Conservation (phyloP, 2,329 filamentous ascomycete species). For the Calycina marina region DNA sequence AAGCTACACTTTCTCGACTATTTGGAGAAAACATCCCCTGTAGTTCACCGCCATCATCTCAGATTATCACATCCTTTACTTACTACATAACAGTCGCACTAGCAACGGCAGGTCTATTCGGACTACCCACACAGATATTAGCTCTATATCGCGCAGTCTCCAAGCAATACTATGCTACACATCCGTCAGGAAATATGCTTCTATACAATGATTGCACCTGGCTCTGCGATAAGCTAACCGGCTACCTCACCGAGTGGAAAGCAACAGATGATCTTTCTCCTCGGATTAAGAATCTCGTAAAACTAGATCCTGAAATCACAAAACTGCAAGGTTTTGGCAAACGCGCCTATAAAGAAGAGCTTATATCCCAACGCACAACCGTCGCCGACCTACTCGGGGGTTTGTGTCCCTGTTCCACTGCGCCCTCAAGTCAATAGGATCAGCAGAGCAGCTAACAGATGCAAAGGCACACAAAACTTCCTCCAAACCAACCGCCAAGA, state of each 20-base stretch:
- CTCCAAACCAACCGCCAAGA: conserved; percentile 33
- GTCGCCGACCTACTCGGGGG: conserved; percentile 46
- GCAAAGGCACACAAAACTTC: conserved; percentile 39
- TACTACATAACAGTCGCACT: conserved; percentile 39
- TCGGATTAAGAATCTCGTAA: conserved; percentile 38
- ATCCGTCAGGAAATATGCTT: conserved; percentile 50
- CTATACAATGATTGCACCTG: conserved; percentile 55
- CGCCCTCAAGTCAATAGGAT: no score
- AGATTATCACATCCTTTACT: no score
- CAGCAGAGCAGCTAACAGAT: conserved; percentile 6
- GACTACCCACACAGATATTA: conserved; percentile 55
- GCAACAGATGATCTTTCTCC: conserved; percentile 34
- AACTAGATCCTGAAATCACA: conserved; percentile 44
- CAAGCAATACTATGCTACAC: conserved; percentile 54
- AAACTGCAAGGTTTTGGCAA: conserved; percentile 44
- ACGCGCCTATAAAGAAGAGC: conserved; percentile 45
- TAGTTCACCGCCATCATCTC: no score
- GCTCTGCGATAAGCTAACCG: conserved; percentile 40
- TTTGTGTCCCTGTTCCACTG: conserved; percentile 17
- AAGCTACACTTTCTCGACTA: conserved; percentile 11
- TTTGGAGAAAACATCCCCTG: background rate
- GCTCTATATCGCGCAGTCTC: conserved; percentile 71
- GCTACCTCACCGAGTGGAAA: conserved; percentile 37
- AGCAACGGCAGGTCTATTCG: conserved; percentile 55
- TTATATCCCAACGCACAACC: conserved; percentile 44